These are phyloP conservation scores for Hygrophorus pudorinus DNA, from an alignment of 768 basidiomycete genomes.

Conservation along the genomic window DNA sequence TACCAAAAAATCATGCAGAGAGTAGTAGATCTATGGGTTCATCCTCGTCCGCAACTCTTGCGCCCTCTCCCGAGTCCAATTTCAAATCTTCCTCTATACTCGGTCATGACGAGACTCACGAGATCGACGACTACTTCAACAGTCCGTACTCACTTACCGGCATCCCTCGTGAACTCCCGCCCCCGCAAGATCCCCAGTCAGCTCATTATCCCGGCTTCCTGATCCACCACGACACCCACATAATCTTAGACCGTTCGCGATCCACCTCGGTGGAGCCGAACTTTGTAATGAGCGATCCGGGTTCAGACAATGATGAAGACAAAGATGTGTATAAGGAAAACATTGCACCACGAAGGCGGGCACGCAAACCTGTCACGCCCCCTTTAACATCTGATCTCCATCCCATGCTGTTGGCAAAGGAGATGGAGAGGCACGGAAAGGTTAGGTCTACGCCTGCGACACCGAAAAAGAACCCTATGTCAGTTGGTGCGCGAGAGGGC, in stretches of 20 bases:
- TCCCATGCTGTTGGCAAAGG: neutral
- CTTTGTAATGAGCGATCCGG: neutral
- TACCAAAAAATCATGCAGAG: conserved; percentile 16
- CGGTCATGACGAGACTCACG: neutral
- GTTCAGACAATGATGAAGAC: conserved; percentile 12
- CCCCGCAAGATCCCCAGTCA: conserved; percentile 28
- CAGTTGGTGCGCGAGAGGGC: conserved; percentile 7
- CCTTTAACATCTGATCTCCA: conserved; percentile 4
- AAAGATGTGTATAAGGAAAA: conserved; percentile 51
- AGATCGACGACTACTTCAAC: neutral
- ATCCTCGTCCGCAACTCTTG: neutral
- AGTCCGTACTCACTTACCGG: conserved; percentile 2
- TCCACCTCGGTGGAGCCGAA: conserved; percentile 5
- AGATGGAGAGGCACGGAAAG: conserved; percentile 9
- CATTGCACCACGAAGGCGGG: conserved; percentile 34
- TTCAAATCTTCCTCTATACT: neutral
- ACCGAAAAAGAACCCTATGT: conserved; percentile 12
- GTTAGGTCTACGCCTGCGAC: conserved; percentile 17
- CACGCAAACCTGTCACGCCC: conserved; percentile 28
- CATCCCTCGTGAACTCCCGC: conserved; percentile 18
- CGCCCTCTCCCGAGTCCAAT: conserved; percentile 5
- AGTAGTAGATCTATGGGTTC: neutral
- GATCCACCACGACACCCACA: conserved; percentile 11
- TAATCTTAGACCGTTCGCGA: conserved; percentile 6
- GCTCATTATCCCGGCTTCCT: conserved; percentile 35